Evolutionary conservation across 2,329 filamentous ascomycete species (phyloP).

Genomic region (Diaporthe vaccinii): DNA sequence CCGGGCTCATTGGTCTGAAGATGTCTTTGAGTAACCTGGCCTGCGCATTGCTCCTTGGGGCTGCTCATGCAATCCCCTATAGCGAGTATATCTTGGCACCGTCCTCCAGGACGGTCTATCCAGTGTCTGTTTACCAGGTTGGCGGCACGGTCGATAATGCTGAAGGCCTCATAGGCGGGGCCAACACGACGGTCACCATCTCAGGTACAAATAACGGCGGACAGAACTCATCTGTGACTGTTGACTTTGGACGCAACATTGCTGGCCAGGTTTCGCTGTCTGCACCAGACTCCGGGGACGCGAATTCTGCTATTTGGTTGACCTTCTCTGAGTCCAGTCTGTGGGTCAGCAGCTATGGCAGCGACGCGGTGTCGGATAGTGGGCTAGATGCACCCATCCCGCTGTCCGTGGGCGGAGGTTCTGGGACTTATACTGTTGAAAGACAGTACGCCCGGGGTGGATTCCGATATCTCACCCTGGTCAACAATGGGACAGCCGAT

Average conservation of each 20-base stretch:
- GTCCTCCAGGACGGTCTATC: slow-evolving; percentile 40
- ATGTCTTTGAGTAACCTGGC: slow-evolving; percentile 26
- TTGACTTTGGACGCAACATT: slow-evolving; percentile 56
- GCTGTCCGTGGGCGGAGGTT: slow-evolving; percentile 32
- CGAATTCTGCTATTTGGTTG: slow-evolving; percentile 52
- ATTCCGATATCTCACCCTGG: slow-evolving; percentile 56
- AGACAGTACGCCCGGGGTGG: slow-evolving; percentile 52
- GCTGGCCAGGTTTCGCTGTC: slow-evolving; percentile 54
- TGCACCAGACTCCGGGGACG: slow-evolving; percentile 44
- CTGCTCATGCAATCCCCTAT: slow-evolving; percentile 31
- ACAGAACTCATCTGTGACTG: slow-evolving; percentile 51
- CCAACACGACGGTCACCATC: slow-evolving; percentile 27
- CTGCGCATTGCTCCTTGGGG: neutral
- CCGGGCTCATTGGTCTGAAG: neutral
- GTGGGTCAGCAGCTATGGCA: slow-evolving; percentile 61
- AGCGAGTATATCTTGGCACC: slow-evolving; percentile 45
- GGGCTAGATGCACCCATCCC: slow-evolving; percentile 36
- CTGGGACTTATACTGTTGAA: slow-evolving; percentile 45
- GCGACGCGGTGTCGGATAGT: slow-evolving; percentile 52
- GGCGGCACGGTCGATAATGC: slow-evolving; percentile 42
- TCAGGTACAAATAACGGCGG: slow-evolving; percentile 2
- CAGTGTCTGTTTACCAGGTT: slow-evolving; percentile 40
- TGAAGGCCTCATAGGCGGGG: slow-evolving; percentile 44
- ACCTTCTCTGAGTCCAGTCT: slow-evolving; percentile 56
- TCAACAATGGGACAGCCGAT: slow-evolving; percentile 44